These are phyloP conservation scores for Calonectria crousiana DNA, from an alignment of 2,329 filamentous ascomycete species.

Conservation along the genomic window DNA sequence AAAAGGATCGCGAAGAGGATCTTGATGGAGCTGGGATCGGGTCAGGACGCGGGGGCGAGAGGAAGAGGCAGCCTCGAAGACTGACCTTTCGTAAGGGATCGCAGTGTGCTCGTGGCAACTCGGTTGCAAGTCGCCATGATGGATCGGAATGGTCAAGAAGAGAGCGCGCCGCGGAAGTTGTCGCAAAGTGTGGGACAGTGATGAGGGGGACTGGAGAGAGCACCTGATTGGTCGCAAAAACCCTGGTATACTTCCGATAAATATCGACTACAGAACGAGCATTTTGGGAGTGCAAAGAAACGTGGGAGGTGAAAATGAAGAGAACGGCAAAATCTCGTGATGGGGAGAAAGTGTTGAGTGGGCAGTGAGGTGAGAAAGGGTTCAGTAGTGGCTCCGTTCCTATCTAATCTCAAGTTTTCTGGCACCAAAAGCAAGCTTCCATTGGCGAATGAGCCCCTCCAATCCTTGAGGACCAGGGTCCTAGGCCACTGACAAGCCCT, in stretches of 20 bases:
- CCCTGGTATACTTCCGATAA: not conserved
- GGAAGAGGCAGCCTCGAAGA: not conserved
- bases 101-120: slow-evolving; percentile 37
- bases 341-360: slow-evolving; percentile 28
- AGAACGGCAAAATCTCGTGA: slow-evolving; percentile 12
- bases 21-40: slow-evolving; percentile 30
- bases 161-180: slow-evolving; percentile 10
- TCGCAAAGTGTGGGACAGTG: slow-evolving; percentile 3
- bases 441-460: slow-evolving; percentile 37
- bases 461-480: slow-evolving; percentile 27
- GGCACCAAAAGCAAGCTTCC: slow-evolving; percentile 6
- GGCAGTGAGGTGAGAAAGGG: slow-evolving; percentile 16
- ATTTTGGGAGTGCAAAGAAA: slow-evolving; percentile 16
- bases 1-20: slow-evolving; percentile 19
- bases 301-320: not conserved
- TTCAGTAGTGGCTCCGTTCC: slow-evolving; percentile 27
- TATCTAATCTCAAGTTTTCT: slow-evolving; percentile 45
- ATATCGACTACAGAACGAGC: slow-evolving; percentile 12
- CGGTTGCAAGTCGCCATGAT: slow-evolving; percentile 42
- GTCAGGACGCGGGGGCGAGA: slow-evolving; percentile 24
- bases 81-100: slow-evolving; percentile 39
- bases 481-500: slow-evolving; percentile 11
- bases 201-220: not conserved
- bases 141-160: slow-evolving; percentile 25
- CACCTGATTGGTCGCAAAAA: slow-evolving; percentile 11